Evolutionary conservation across 2,329 filamentous ascomycete species (phyloP), one percentile per base, ranked within the genome.

Genomic region (Colletotrichum euphorbiae): DNA sequence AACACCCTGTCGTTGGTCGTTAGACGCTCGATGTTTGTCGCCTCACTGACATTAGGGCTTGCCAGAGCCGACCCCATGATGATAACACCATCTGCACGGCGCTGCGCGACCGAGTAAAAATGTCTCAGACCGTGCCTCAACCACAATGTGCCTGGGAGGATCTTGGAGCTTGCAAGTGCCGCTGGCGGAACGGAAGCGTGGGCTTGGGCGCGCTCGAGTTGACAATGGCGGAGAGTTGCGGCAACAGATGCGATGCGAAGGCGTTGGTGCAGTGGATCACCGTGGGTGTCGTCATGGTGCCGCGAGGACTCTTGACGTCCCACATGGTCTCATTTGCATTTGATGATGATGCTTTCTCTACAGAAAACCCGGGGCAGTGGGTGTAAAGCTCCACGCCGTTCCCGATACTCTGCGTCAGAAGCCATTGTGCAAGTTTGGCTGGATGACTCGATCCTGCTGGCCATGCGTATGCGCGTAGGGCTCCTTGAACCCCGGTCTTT

Each of bases 51-150:
- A 11, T 46, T 40, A 15, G 60, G 60, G 24, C 60, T 63, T 15
- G 60, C 38, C 17, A 45, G 15, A 12, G 60, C 60, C 17, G 60
- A 33, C 4, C 60, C 60, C 6, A 63, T 13, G 60, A 63, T 57
- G 42, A 63, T 40, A 19, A 48, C 21, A n/a, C 60, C 60, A 33
- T 63, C 60, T 13, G 60, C 31, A 54, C 80, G 80, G 4, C 82
- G 76, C 71, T 84, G 83, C 15, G 82, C 82, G n/a, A 85, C 72
- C 0, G 82, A 84, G 73, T 84, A 85, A 75, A 84, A 85, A 69
- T 84, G 81, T 31, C 79, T 75, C 1, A 84, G 75, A 46, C 78
- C 78, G 62, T 84, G 82, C 8, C 83, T 77, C 12, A 85, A 71
- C 1, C 82, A 84, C 71, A 82, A 80, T 0, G 83, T 85, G 56